Percentiles rank a stretch among this genome's conserved stretches.
Evolutionary conservation across 225 moss, liverwort and hornwort genomes (phyloP).

Genomic region (Lunularia cruciata): DNA sequence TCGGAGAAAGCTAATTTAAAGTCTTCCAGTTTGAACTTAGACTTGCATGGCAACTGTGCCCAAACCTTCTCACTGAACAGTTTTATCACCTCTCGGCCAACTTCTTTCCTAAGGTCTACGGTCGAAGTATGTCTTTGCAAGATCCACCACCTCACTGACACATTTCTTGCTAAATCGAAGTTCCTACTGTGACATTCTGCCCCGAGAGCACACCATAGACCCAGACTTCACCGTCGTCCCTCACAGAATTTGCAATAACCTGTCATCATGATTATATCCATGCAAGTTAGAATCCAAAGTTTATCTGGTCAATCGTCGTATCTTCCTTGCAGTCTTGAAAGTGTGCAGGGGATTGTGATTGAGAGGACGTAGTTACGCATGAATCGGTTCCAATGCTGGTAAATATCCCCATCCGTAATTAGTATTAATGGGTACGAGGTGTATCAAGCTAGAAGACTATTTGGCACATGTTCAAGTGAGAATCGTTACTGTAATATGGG

Average conservation of each 20-base stretch:
- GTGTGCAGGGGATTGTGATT: too few relatives aligned
- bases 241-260: conserved; percentile 1
- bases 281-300: too few relatives aligned
- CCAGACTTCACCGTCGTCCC: conserved; percentile 13
- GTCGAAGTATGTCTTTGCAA: not conserved
- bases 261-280: too few relatives aligned
- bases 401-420: too few relatives aligned
- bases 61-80: conserved; percentile 7
- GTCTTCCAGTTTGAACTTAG: not conserved
- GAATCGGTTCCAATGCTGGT: too few relatives aligned
- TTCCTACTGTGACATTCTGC: not conserved
- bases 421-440: too few relatives aligned
- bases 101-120: not conserved
- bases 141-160: conserved; percentile 7
- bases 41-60: not conserved
- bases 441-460: too few relatives aligned
- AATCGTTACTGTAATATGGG: too few relatives aligned
- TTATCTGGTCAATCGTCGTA: too few relatives aligned
- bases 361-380: too few relatives aligned
- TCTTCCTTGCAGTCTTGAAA: too few relatives aligned
- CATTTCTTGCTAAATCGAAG: not conserved
- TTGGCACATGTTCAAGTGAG: too few relatives aligned
- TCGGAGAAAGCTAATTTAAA: not conserved
- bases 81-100: not conserved
- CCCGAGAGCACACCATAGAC: conserved; percentile 14